phyloP scores from a whole-genome alignment of 352 stramenopile genomes.

The Elongisporangium undulatum region DNA sequence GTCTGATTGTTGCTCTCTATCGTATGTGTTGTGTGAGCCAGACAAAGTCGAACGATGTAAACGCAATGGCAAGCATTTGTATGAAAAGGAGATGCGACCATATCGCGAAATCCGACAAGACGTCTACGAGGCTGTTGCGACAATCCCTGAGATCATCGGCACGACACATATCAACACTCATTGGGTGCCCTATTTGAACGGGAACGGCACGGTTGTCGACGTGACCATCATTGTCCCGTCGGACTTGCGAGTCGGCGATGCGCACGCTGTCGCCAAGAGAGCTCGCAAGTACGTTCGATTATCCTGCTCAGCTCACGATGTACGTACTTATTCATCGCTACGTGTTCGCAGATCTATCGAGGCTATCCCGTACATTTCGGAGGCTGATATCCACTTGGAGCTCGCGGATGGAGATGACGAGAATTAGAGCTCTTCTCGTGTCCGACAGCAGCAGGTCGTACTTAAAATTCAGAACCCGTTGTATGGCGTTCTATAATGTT shows the following conservation, averaged over 20 bases:
- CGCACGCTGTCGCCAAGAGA: conserved; percentile 64
- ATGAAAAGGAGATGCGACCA: conserved; percentile 60
- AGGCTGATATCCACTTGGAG: conserved; percentile 83
- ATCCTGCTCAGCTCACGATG: neutral
- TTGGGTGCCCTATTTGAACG: conserved; percentile 59
- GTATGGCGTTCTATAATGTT: too few species aligned
- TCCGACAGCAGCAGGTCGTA: too few species aligned
- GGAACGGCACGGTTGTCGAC: conserved; percentile 67
- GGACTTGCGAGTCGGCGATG: conserved; percentile 71
- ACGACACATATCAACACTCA: conserved; percentile 84
- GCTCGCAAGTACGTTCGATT: conserved; percentile 49
- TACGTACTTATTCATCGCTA: neutral
- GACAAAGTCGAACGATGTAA: conserved; percentile 14
- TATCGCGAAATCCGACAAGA: conserved; percentile 76
- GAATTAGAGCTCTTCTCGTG: neutral
- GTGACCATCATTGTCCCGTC: conserved; percentile 74
- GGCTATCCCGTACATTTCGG: conserved; percentile 66
- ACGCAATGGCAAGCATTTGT: conserved; percentile 21
- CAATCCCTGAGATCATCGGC: conserved; percentile 61
- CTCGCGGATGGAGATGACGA: conserved; percentile 56
- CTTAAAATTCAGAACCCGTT: too few species aligned
- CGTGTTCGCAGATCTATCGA: conserved; percentile 56
- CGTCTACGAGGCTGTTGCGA: conserved; percentile 50
- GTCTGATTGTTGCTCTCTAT: neutral
- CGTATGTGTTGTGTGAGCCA: conserved; percentile 13